phyloP scores from a whole-genome alignment of 2,329 filamentous ascomycete genomes.

The Neospermospora avenae region DNA sequence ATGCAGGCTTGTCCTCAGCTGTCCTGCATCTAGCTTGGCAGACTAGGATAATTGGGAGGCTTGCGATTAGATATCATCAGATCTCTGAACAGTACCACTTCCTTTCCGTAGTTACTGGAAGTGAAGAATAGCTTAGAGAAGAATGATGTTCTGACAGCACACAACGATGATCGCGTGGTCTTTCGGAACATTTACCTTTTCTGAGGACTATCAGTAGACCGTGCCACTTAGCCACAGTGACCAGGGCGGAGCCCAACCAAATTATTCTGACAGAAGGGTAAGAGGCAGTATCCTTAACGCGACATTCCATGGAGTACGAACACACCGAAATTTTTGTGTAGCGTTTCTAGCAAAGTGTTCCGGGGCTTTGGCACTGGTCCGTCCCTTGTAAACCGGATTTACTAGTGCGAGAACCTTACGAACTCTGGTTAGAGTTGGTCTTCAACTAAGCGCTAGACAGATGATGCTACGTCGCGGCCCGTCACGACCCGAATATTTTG shows the following conservation, averaged over 20 bases:
- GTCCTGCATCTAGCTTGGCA: not conserved
- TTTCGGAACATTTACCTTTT: not conserved
- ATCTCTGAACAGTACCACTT: too few species aligned
- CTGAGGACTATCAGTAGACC: not conserved
- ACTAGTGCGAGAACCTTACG: not conserved
- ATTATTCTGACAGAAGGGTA: too few species aligned
- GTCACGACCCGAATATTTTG: not conserved
- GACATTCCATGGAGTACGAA: not conserved
- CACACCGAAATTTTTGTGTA: too few species aligned
- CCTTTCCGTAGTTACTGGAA: too few species aligned
- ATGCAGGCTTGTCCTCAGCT: too few species aligned
- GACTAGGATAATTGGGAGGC: not conserved
- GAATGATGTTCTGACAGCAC: not conserved
- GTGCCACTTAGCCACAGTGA: not conserved
- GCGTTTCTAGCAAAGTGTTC: not conserved
- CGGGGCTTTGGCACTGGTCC: not conserved
- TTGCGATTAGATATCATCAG: too few species aligned
- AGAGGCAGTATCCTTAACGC: not conserved
- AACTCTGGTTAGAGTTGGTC: not conserved
- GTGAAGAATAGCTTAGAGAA: not conserved
- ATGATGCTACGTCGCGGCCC: not conserved
- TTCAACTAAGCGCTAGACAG: not conserved
- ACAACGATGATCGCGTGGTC: not conserved
- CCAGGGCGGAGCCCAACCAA: not conserved
- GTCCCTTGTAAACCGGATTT: not conserved